A percentile compares a stretch with the other conserved stretches of the same genome.
phyloP scores from a whole-genome alignment of 148 eudicot species.

The Cornus kousa region DNA sequence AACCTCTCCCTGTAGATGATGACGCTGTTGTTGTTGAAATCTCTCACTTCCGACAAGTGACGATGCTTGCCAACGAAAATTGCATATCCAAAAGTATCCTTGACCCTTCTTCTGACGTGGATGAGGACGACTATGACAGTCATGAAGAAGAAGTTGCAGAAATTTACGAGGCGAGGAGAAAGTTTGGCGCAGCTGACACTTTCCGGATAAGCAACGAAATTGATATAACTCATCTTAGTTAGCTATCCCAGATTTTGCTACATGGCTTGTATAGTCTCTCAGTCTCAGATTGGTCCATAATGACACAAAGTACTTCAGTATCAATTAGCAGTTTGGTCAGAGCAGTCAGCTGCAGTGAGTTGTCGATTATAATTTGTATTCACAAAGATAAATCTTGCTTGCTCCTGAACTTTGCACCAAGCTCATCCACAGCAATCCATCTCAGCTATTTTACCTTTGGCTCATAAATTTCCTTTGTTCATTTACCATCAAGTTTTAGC shows the following conservation, averaged over 20 bases:
- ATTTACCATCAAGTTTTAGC: neutral
- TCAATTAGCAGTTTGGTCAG: neutral
- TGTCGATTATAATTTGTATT: too few relatives aligned
- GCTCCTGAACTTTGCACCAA: neutral
- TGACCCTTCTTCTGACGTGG: conserved; percentile 25
- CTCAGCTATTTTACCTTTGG: neutral
- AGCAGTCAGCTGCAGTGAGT: neutral
- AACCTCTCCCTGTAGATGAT: conserved; percentile 44
- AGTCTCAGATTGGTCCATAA: neutral
- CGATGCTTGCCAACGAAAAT: conserved; percentile 28
- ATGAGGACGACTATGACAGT: conserved; percentile 15
- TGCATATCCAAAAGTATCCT: conserved; percentile 36
- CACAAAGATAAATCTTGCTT: neutral
- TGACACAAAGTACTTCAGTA: neutral
- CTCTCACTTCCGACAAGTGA: conserved; percentile 47
- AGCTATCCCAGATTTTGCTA: neutral
- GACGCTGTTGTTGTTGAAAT: conserved; percentile 47
- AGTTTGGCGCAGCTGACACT: conserved; percentile 44
- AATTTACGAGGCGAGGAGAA: conserved; percentile 31
- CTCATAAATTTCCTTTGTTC: neutral
- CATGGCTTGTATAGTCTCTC: neutral
- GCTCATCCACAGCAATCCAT: neutral
- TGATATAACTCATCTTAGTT: conserved; percentile 28
- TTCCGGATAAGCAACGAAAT: conserved; percentile 33
- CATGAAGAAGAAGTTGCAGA: conserved; percentile 24